These are phyloP conservation scores for Akanthomyces muscarius DNA, from an alignment of 2,329 filamentous ascomycete genomes.

Conservation along the genomic window DNA sequence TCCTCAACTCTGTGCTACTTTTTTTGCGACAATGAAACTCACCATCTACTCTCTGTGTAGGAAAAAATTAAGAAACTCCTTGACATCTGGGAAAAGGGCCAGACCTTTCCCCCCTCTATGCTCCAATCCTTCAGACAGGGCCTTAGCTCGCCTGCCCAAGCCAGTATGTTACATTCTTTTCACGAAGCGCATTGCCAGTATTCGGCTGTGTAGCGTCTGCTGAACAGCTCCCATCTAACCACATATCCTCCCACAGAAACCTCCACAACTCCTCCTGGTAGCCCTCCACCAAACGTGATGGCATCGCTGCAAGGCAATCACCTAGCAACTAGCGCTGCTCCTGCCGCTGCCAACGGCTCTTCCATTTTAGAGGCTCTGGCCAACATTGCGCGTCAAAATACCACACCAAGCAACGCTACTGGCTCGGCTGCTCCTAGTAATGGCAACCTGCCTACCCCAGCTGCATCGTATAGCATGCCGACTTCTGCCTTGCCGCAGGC, in stretches of 20 bases:
- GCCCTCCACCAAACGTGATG: slow-evolving; percentile 47
- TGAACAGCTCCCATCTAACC: slow-evolving; percentile 34
- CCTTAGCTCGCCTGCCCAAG: slow-evolving; percentile 56
- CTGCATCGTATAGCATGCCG: slow-evolving; percentile 40
- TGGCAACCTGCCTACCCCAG: slow-evolving; percentile 36
- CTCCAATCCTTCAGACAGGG: slow-evolving; percentile 80
- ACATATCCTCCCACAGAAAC: slow-evolving; percentile 46
- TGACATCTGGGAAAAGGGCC: slow-evolving; percentile 96
- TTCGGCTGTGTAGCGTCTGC: neutral
- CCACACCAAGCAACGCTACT: slow-evolving; percentile 28
- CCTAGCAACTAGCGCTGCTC: slow-evolving; percentile 22
- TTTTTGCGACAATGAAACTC: slow-evolving; percentile 19
- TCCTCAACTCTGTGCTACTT: slow-evolving; percentile 24
- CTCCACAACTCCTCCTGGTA: slow-evolving; percentile 69
- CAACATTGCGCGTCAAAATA: slow-evolving; percentile 72
- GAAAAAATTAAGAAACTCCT: slow-evolving; percentile 91
- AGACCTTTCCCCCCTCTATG: slow-evolving; percentile 80
- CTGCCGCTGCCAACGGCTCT: slow-evolving; percentile 42
- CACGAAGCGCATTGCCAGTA: neutral
- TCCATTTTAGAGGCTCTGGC: slow-evolving; percentile 76
- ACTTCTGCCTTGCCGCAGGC: slow-evolving; percentile 30
- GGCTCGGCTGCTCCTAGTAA: slow-evolving; percentile 42
- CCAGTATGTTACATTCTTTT: slow-evolving; percentile 43
- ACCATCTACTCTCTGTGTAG: slow-evolving; percentile 51
- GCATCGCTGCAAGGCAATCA: slow-evolving; percentile 31